Conservation (phyloP, 345 rosid species). For the Aethionema arabicum region DNA sequence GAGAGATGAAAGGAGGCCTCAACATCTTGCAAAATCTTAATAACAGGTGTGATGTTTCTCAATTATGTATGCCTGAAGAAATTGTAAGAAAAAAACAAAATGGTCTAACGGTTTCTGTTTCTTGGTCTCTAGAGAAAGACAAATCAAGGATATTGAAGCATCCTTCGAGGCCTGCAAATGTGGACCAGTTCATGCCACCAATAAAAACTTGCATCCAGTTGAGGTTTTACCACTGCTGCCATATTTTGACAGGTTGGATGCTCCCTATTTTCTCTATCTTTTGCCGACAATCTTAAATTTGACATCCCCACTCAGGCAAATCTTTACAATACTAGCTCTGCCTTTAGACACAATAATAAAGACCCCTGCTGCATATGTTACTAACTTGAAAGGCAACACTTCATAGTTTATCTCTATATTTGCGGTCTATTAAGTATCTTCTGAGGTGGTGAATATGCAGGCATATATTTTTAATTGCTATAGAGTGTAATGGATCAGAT, state of each 20-base stretch:
- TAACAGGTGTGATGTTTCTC: slow-evolving; percentile 57
- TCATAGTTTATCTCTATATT: slow-evolving; percentile 1
- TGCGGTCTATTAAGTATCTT: slow-evolving; percentile 17
- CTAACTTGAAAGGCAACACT: slow-evolving; percentile 8
- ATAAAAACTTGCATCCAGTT: slow-evolving; percentile 67
- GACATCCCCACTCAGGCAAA: slow-evolving; percentile 7
- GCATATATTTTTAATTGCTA: slow-evolving; percentile 6
- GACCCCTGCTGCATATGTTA: slow-evolving; percentile 3
- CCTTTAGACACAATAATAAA: slow-evolving; percentile 10
- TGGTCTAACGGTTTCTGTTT: slow-evolving; percentile 22
- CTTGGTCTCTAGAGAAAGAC: slow-evolving; percentile 64
- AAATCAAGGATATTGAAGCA: slow-evolving; percentile 88
- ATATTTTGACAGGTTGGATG: slow-evolving; percentile 73
- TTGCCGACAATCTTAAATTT: slow-evolving; percentile 13
- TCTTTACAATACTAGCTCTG: slow-evolving; percentile 5
- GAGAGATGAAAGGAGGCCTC: slow-evolving; percentile 75
- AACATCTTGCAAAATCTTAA: slow-evolving; percentile 72
- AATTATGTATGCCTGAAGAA: slow-evolving; percentile 17
- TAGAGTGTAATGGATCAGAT: slow-evolving; percentile 16
- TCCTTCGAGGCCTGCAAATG: slow-evolving; percentile 82
- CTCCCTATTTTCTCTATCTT: slow-evolving; percentile 20
- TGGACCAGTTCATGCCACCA: slow-evolving; percentile 82
- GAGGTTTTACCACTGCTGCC: slow-evolving; percentile 85
- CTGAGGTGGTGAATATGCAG: not conserved
- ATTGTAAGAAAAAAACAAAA: not conserved